Evolutionary conservation across 495 filamentous ascomycete species (phyloP).

Genomic region (Trichoderma orchidacearum): DNA sequence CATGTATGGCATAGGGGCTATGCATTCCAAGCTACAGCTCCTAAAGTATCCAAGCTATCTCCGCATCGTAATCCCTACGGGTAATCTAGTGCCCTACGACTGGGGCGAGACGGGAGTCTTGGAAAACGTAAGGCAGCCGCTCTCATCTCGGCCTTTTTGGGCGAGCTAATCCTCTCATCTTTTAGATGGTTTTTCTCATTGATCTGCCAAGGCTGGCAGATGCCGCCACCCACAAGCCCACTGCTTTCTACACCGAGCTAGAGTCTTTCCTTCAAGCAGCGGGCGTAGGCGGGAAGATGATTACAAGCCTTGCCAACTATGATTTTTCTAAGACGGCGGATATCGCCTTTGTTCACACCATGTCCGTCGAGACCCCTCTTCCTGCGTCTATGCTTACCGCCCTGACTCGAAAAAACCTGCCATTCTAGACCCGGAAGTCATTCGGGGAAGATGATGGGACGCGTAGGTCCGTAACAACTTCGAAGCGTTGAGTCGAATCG

Average conservation of each 20-base stretch:
- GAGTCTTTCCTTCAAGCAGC: conserved; percentile 56
- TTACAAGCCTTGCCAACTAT: conserved; percentile 48
- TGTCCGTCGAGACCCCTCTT: conserved; percentile 25
- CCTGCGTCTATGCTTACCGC: neutral
- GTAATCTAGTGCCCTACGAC: conserved; percentile 67
- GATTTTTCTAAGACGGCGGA: conserved; percentile 57
- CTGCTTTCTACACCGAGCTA: conserved; percentile 56
- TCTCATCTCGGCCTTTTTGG: too few species aligned
- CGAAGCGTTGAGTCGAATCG: too few species aligned
- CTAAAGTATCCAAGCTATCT: conserved; percentile 57
- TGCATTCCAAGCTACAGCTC: conserved; percentile 86
- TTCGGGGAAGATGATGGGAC: neutral
- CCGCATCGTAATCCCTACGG: conserved; percentile 65
- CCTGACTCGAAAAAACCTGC: neutral
- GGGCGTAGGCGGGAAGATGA: conserved; percentile 45
- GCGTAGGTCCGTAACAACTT: neutral
- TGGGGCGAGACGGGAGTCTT: conserved; percentile 74
- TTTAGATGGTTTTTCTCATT: conserved; percentile 62
- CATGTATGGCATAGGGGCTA: conserved; percentile 37
- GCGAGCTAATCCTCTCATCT: conserved; percentile 2
- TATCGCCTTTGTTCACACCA: conserved; percentile 71
- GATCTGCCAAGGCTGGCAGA: conserved; percentile 53
- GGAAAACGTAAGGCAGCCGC: conserved; percentile 71
- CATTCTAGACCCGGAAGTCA: neutral
- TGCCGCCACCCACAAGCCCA: conserved; percentile 23